Percentiles rank a stretch among this genome's conserved stretches.
Conservation (phyloP, 2,329 filamentous ascomycete genomes). For the Fusarium sp. region DNA sequence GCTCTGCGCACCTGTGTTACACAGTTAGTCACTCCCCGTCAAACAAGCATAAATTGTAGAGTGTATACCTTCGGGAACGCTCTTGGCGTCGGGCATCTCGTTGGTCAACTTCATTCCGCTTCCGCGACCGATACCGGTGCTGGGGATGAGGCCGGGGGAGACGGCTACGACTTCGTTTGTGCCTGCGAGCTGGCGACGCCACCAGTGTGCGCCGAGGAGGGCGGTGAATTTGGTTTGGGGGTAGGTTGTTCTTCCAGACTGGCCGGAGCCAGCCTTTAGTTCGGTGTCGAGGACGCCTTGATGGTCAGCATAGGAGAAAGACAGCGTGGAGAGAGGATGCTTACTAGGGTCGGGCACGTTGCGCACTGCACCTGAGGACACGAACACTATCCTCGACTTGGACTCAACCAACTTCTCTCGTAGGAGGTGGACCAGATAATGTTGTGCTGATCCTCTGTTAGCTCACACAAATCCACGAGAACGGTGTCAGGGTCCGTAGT, state of each 20-base stretch:
- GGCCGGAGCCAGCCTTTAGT: slow-evolving; percentile 52
- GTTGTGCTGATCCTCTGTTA: slow-evolving; percentile 54
- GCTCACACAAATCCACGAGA: not conserved
- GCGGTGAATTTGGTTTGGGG: slow-evolving; percentile 58
- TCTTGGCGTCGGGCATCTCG: slow-evolving; percentile 58
- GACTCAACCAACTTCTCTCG: slow-evolving; percentile 57
- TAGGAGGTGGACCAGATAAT: slow-evolving; percentile 60
- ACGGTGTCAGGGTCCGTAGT: too few species aligned
- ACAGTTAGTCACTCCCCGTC: slow-evolving; percentile 17
- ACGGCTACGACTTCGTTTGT: slow-evolving; percentile 59
- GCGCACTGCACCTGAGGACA: slow-evolving; percentile 59
- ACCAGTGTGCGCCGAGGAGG: slow-evolving; percentile 62
- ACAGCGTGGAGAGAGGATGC: not conserved
- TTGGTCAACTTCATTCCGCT: slow-evolving; percentile 41
- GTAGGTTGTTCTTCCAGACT: slow-evolving; percentile 48
- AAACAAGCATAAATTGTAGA: not conserved
- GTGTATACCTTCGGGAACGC: slow-evolving; percentile 53
- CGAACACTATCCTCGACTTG: slow-evolving; percentile 57
- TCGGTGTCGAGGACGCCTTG: slow-evolving; percentile 51
- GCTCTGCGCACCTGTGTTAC: slow-evolving; percentile 54
- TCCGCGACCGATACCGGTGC: slow-evolving; percentile 53
- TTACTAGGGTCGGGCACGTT: slow-evolving; percentile 51
- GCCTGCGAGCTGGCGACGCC: slow-evolving; percentile 59
- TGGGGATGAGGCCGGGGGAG: slow-evolving; percentile 61
- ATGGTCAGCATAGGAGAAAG: slow-evolving; percentile 1